Conservation (phyloP, 345 rosid genomes). For the Euphorbia tirucalli region DNA sequence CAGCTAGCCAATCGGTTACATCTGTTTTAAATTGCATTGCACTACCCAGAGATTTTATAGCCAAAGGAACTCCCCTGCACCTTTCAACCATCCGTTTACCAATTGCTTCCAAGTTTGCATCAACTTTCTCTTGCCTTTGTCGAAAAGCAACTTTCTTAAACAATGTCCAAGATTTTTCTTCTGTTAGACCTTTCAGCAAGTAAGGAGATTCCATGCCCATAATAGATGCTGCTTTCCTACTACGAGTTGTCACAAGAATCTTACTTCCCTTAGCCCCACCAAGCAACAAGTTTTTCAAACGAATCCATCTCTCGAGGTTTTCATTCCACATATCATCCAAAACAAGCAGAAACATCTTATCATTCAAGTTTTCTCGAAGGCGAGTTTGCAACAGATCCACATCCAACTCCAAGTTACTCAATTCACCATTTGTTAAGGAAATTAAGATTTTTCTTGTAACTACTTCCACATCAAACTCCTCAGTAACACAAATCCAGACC, state of each 20-base stretch:
- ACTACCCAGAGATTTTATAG: slow-evolving; percentile 24
- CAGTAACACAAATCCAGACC: slow-evolving; percentile 19
- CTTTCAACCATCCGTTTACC: slow-evolving; percentile 19
- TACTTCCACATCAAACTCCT: slow-evolving; percentile 11
- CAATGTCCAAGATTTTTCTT: slow-evolving; percentile 17
- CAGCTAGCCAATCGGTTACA: slow-evolving; percentile 4
- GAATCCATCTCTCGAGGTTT: slow-evolving; percentile 15
- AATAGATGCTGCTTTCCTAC: slow-evolving; percentile 11
- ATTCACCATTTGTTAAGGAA: slow-evolving; percentile 4
- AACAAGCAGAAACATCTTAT: slow-evolving; percentile 8
- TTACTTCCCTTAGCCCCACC: slow-evolving; percentile 10
- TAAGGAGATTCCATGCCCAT: not conserved
- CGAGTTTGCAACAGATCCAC: slow-evolving; percentile 13
- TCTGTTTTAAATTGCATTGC: slow-evolving; percentile 9
- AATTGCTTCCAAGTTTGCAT: slow-evolving; percentile 11
- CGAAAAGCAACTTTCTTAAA: slow-evolving; percentile 15
- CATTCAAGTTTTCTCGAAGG: slow-evolving; percentile 5
- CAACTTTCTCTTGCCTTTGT: not conserved
- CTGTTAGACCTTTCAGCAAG: slow-evolving; percentile 2
- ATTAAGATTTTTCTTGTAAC: slow-evolving; percentile 7
- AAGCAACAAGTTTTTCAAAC: slow-evolving; percentile 7
- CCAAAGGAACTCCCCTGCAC: slow-evolving; percentile 32
- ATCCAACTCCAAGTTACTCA: slow-evolving; percentile 1
- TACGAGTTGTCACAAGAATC: slow-evolving; percentile 17
- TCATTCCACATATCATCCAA: slow-evolving; percentile 23